Conservation (phyloP, 2,329 filamentous ascomycete species). For the Dactylonectria estremocensis region DNA sequence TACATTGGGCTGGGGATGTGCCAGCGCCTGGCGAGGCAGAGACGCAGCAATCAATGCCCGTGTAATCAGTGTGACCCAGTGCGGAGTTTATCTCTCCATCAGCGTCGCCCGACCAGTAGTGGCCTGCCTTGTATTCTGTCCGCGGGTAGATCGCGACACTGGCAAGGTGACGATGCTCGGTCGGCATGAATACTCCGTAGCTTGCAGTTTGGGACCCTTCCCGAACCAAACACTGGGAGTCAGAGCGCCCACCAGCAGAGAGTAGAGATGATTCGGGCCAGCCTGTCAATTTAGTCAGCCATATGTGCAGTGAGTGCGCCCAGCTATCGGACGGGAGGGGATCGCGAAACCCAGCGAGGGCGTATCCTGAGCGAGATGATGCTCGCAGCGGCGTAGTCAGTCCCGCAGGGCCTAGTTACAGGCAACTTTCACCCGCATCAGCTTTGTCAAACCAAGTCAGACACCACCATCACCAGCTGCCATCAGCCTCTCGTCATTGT, state of each 20-base stretch:
- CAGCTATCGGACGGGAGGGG: not conserved
- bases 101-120: constrained; percentile 15
- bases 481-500: not conserved
- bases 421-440: not conserved
- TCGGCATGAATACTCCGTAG: constrained; percentile 7
- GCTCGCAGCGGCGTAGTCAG: not conserved
- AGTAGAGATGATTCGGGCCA: constrained; percentile 1
- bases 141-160: not conserved
- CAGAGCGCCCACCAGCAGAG: not conserved
- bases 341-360: not conserved
- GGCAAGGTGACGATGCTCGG: not conserved
- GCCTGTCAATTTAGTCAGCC: not conserved
- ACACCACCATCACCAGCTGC: not conserved
- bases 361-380: not conserved
- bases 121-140: constrained; percentile 3
- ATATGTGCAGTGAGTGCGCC: not conserved
- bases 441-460: not conserved
- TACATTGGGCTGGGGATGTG: constrained; percentile 22
- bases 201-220: constrained; percentile 13
- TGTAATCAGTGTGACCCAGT: not conserved
- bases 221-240: constrained; percentile 13
- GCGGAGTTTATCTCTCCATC: constrained; percentile 16
- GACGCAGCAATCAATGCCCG: not conserved
- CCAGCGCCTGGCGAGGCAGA: constrained; percentile 8
- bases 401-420: not conserved